Evolutionary conservation across 169 alveolate species (phyloP), one percentile per base, ranked within the genome.

Genomic region (Plasmodium chabaudi): DNA sequence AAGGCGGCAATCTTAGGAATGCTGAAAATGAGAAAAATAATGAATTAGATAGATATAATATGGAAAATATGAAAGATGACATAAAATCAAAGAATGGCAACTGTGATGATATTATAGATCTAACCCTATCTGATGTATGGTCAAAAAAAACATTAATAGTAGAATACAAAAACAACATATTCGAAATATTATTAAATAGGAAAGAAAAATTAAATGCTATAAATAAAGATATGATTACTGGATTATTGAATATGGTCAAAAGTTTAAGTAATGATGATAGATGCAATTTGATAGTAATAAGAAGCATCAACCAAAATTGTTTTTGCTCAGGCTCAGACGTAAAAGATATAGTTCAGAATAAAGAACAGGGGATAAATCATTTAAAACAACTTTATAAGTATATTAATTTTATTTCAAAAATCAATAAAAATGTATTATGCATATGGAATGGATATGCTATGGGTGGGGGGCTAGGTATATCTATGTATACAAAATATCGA

Each of bases 381-480:
- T 56, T 77, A 59, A 77, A 64, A 21, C 88, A 77, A 53, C 88
- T 77, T 5, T 77, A 77, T 68, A 57, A 63, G 88, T 77, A 77
- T 46, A 77, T 77, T 64, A 51, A 77, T 56, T 77, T 49, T 47
- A n/a, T 77, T 21, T 61, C 77, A 7, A 63, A 61, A 63, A 63
- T 77, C 59, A 77, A 77, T 63, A 77, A 77, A 63, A 59, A 55
- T 56, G 39, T 77, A 5, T 53, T 77, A 57, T 77, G 88, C 57
- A 77, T 77, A 47, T 77, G 88, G 88, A 77, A 77, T 77, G 88
- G 88, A 5, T 63, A 46, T 57, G 69, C 67, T 77, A 77, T 77
- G 88, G 88, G 88, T 25, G 88, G 88, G 3, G 88, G 88, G 19
- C n/a, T 77, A 64, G 88, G 88, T 21, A 77, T 77, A 47, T 77